Evolutionary conservation across 2,329 filamentous ascomycete species (phyloP).

Genomic region (Neoscytalidium dimidiatum): DNA sequence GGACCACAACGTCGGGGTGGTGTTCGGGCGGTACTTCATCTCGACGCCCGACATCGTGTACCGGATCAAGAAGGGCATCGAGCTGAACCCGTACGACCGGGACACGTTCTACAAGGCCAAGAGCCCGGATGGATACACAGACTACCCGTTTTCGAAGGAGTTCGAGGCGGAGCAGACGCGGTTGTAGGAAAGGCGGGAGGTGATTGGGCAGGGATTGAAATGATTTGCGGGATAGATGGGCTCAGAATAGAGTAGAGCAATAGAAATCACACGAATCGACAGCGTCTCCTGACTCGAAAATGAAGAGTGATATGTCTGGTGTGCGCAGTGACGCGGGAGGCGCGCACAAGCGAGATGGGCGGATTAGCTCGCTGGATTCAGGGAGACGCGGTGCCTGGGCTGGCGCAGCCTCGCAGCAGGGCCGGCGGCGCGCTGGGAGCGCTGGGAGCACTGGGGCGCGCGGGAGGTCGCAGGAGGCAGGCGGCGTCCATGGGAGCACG

Average conservation of each 20-base stretch:
- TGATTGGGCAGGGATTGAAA: not conserved
- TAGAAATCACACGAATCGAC: not conserved
- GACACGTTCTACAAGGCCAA: conserved; percentile 46
- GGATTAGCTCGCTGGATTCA: not conserved
- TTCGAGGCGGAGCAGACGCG: conserved; percentile 22
- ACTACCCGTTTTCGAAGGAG: conserved; percentile 44
- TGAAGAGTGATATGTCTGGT: not conserved
- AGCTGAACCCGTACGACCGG: conserved; percentile 48
- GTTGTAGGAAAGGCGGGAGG: not conserved
- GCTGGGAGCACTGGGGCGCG: no score
- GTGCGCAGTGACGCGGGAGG: conserved; percentile 5
- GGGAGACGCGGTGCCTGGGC: not conserved
- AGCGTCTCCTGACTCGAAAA: conserved; percentile 8
- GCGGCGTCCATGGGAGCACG: not conserved
- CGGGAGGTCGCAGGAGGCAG: no score
- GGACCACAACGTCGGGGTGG: conserved; percentile 47
- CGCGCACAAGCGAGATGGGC: conserved; percentile 13
- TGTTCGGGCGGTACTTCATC: conserved; percentile 53
- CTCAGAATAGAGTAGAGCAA: conserved; percentile 15
- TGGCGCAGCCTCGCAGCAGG: not conserved
- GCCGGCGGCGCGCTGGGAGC: not conserved
- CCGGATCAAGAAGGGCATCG: conserved; percentile 45
- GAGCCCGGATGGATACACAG: conserved; percentile 42
- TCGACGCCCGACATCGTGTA: conserved; percentile 52
- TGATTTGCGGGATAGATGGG: not conserved